Conservation (phyloP, 257 asterid genomes). For the Haberlea rhodopensis region DNA sequence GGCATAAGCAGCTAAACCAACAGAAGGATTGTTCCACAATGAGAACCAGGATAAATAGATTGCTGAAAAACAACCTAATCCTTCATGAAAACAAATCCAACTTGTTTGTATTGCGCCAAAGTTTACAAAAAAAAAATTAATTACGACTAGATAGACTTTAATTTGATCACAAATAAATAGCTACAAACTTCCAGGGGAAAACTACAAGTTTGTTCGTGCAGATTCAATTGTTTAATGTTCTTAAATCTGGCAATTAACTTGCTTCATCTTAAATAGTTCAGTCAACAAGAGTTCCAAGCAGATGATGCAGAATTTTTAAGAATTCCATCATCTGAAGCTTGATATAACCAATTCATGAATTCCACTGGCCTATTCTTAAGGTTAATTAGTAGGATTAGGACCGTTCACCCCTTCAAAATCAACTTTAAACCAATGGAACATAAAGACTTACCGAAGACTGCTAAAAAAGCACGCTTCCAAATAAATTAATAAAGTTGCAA, state of each 20-base stretch:
- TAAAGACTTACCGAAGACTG: neutral
- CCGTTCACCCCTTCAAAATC: neutral
- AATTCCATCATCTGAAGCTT: slow-evolving; percentile 9
- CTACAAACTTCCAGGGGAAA: neutral
- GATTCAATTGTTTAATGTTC: neutral
- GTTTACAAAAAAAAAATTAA: no score
- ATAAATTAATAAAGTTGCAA: neutral
- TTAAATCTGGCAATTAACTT: slow-evolving; percentile 1
- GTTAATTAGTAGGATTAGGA: neutral
- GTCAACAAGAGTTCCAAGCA: neutral
- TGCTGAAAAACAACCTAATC: neutral
- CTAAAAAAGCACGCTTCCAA: neutral
- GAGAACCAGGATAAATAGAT: neutral
- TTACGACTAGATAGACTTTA: neutral
- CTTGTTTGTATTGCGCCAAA: neutral
- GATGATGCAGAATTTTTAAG: neutral
- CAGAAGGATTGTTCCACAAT: neutral
- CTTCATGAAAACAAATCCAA: neutral
- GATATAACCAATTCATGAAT: neutral
- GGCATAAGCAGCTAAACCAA: neutral
- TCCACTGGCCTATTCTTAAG: neutral
- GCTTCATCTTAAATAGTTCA: slow-evolving; percentile 2
- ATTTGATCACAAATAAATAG: neutral
- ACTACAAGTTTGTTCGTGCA: neutral
- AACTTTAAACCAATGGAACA: neutral